Base-by-base conservation (phyloP, 1,139 yeast species). In the Blastobotrys malaysiensis region DNA sequence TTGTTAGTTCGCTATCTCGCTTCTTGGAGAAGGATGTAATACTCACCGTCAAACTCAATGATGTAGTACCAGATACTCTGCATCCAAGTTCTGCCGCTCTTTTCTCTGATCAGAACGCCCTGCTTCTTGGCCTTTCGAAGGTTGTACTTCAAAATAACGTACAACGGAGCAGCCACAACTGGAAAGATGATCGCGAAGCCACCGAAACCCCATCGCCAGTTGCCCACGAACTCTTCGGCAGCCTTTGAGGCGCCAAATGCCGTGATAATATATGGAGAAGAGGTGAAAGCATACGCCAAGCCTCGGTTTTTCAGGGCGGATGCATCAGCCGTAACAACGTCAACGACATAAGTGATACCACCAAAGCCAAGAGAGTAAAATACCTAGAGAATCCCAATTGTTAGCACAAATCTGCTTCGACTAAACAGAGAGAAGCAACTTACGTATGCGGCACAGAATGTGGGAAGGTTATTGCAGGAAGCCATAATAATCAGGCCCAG, bases 151-250 rank as follows among this genome's bases (percentile, higher is more conserved):
- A 71, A 61, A 16, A 66, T 60, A 14, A 61, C 43, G 24, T 61
- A 59, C 24, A 72, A 56, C 5, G 75, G 75, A 13, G 60, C 45
- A 21, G 65, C 64, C 21, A 68, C 66, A 21, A 70, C 56, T 1
- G 75, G 73, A 55, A 65, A 59, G 39, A 73, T 65, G 39, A 73
- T 62, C 14, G 70, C 66, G 60, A 70, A 73, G 27, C 65, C 56
- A 24, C 73, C 73, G 57, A 67, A 71, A 5, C 70, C 75, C 70
- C 71, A 68, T 53, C 74, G 61, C 73, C 75, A 71, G 24, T 20
- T 48, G 5, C 26, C 18, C 7, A 63, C 43, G 59, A 66, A 58
- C 5, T 63, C 53, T 11, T 65, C 54, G 9, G 69, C 63, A 43
- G 65, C 65, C 14, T 55, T 50, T 27, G 57, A 49, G 20, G 68